Evolutionary conservation across 1,139 yeast genomes (phyloP), one percentile per base, ranked within the genome.

Genomic region (Yamadazyma buinensis): DNA sequence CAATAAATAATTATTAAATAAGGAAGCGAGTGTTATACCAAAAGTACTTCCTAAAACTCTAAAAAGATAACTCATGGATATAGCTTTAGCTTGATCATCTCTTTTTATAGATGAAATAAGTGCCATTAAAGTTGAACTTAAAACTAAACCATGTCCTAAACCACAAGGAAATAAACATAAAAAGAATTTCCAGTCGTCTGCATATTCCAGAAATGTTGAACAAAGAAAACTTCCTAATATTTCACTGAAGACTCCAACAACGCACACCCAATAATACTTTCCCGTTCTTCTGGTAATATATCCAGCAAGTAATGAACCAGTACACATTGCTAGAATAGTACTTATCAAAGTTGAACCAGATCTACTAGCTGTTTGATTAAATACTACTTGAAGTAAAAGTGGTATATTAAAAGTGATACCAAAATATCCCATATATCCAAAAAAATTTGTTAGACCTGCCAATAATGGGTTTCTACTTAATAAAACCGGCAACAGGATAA

Each of bases 21-120:
- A 17, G 5, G 38, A 28, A 5, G 39, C 28, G 2, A 29, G n/a
- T 2, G 39, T 26, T 6, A 36, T 19, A 15, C 39, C 39, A 23
- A 33, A 36, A 4, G 37, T 27, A n/a, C 37, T 26, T 15, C 39
- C 39, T 3, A 36, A 12, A 8, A 33, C 34, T 20, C 39, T 29
- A 21, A 36, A 33, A 13, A 36, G 29, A 18, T 36, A 36, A 33
- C 37, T 33, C 34, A 33, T 36, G 5, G 39, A 36, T 8, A 33
- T 36, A 3, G 39, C 37, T 15, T 29, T 36, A 2, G 39, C 39
- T 33, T 28, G 33, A 15, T 36, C 27, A 23, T 30, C 20, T 20
- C 23, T 20, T 10, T n/a, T 14, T 12, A 36, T 26, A 3, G 34
- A 29, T 7, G 37, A 27, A 8, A 33, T 33, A 9, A 30, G 27